Conservation (phyloP, 2,329 filamentous ascomycete genomes). For the Exophiala lecanii-corni region DNA sequence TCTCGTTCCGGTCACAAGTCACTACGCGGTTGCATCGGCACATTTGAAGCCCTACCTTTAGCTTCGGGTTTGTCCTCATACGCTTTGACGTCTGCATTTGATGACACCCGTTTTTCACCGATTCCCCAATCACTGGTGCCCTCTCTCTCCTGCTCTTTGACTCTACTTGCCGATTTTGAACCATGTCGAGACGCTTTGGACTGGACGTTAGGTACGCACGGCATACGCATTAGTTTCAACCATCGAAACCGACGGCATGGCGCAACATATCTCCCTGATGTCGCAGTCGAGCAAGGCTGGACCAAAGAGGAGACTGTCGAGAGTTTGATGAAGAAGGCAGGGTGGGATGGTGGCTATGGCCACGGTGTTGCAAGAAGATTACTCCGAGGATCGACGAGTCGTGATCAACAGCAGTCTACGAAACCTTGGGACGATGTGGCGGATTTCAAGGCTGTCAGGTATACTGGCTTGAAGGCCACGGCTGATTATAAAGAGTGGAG, state of each 20-base stretch:
- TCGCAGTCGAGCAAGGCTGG: conserved; percentile 91
- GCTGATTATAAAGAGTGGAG: conserved; percentile 70
- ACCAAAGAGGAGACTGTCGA: conserved; percentile 85
- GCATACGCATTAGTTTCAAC: conserved; percentile 80
- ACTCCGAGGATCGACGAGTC: conserved; percentile 35
- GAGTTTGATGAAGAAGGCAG: conserved; percentile 89
- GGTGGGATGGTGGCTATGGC: conserved; percentile 64
- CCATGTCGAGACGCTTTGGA: conserved; percentile 67
- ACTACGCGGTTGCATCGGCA: conserved; percentile 92
- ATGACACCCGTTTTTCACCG: conserved; percentile 58
- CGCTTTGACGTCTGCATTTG: conserved; percentile 72
- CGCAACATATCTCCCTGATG: conserved; percentile 87
- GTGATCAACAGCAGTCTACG: conserved; percentile 17
- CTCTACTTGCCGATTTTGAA: conserved; percentile 82
- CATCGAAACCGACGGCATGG: conserved; percentile 63
- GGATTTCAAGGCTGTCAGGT: conserved; percentile 72
- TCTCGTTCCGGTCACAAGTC: conserved; percentile 57
- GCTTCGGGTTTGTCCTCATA: conserved; percentile 70
- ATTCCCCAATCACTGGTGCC: conserved; percentile 49
- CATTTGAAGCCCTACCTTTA: conserved; percentile 75
- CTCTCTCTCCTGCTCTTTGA: conserved; percentile 57
- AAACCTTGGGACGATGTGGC: conserved; percentile 65
- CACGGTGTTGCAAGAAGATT: conserved; percentile 34
- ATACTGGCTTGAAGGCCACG: conserved; percentile 76
- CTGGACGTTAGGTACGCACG: conserved; percentile 83